A percentile compares a stretch with the other conserved stretches of the same genome.
These are phyloP conservation scores for Diaporthe helianthi DNA, from an alignment of 2,329 filamentous ascomycete species.

Conservation along the genomic window DNA sequence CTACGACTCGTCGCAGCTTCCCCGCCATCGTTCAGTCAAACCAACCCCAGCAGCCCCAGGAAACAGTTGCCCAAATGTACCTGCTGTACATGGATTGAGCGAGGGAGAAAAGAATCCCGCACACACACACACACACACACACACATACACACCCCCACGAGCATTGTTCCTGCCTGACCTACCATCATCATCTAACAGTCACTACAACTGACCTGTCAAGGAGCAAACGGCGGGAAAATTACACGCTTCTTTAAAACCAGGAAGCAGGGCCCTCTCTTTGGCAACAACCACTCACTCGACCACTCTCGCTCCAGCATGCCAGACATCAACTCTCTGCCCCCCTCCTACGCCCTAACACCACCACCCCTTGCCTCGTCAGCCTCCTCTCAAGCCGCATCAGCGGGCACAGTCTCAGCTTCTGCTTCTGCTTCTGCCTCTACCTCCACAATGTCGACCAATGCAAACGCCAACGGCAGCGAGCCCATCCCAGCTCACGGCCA, in stretches of 20 bases:
- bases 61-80: not conserved
- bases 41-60: not conserved
- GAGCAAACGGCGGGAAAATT: not conserved
- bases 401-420: conserved; percentile 34
- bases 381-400: conserved; percentile 46
- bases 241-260: conserved; percentile 12
- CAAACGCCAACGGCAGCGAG: conserved; percentile 38
- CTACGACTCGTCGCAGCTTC: conserved; percentile 5
- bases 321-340: conserved; percentile 65
- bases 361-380: conserved; percentile 8
- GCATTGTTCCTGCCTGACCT: conserved; percentile 13
- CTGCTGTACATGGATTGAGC: conserved; percentile 1
- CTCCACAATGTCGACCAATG: conserved; percentile 46
- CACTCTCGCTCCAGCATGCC: conserved; percentile 42
- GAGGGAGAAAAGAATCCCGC: not conserved
- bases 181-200: not conserved
- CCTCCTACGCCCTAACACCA: conserved; percentile 39
- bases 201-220: not conserved
- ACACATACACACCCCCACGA: not conserved
- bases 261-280: not conserved
- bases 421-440: conserved; percentile 40
- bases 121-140: too few species aligned
- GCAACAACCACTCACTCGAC: not conserved
- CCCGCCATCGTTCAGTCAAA: not conserved
- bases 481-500: conserved; percentile 43